Conservation (phyloP, 768 basidiomycete genomes). For the Pisolithus tinctorius region DNA sequence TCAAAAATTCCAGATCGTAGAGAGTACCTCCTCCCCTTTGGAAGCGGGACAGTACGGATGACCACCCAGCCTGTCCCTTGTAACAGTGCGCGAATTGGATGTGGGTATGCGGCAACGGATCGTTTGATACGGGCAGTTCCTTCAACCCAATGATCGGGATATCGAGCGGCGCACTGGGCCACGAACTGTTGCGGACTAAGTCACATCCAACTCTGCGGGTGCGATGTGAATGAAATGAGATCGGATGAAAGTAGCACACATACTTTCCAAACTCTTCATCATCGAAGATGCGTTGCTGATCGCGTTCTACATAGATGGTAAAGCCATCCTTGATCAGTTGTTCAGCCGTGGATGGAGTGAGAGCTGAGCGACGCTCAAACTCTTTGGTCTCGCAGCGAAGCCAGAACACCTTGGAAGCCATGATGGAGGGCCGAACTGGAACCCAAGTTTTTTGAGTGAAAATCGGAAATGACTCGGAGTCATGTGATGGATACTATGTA, state of each 20-base stretch:
- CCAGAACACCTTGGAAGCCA: slow-evolving; percentile 49
- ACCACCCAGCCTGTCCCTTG: slow-evolving; percentile 94
- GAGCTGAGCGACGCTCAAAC: slow-evolving; percentile 87
- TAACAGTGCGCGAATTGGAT: slow-evolving; percentile 99
- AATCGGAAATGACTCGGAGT: neutral
- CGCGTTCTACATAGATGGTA: slow-evolving; percentile 85
- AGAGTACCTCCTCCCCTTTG: slow-evolving; percentile 73
- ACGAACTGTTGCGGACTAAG: slow-evolving; percentile 81
- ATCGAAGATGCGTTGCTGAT: slow-evolving; percentile 90
- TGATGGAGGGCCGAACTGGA: neutral
- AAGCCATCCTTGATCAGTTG: slow-evolving; percentile 86
- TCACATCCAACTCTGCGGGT: slow-evolving; percentile 76
- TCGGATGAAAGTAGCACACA: slow-evolving; percentile 25
- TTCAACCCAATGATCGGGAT: slow-evolving; percentile 92
- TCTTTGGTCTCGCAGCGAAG: slow-evolving; percentile 96
- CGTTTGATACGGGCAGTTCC: slow-evolving; percentile 80
- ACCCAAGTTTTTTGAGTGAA: neutral
- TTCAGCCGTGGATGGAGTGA: slow-evolving; percentile 89
- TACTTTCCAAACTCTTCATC: slow-evolving; percentile 91
- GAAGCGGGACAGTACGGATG: slow-evolving; percentile 79
- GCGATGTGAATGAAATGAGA: slow-evolving; percentile 2
- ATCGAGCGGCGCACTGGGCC: slow-evolving; percentile 71
- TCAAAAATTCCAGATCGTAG: slow-evolving; percentile 95
- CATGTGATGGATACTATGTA: neutral
- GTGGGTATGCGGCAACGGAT: slow-evolving; percentile 87